Percentiles rank a stretch among this genome's conserved stretches.
Conservation (phyloP, 2,329 filamentous ascomycete genomes). For the Xylariaceae sp. region DNA sequence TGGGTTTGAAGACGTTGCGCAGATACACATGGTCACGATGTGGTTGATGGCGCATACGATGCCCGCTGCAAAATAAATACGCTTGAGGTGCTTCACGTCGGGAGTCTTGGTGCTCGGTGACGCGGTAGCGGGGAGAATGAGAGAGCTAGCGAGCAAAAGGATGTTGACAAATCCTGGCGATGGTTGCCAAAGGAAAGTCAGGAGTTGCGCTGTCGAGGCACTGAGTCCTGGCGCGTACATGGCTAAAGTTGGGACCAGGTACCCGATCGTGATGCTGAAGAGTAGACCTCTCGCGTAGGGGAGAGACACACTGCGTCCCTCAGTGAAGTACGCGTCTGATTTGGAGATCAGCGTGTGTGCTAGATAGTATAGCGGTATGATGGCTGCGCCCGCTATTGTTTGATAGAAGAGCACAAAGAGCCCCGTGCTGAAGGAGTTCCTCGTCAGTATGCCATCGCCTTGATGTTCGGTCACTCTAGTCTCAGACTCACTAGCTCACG, state of each 20-base stretch:
- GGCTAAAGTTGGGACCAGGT: slow-evolving; percentile 25
- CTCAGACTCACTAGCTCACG: slow-evolving; percentile 26
- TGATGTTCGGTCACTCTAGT: neutral
- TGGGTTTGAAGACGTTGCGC: slow-evolving; percentile 22
- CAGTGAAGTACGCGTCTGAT: slow-evolving; percentile 19
- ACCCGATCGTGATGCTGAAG: slow-evolving; percentile 23
- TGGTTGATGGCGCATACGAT: slow-evolving; percentile 23
- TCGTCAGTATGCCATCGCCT: slow-evolving; percentile 2
- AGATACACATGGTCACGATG: slow-evolving; percentile 22
- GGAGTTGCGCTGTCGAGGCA: slow-evolving; percentile 20
- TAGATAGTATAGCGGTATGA: slow-evolving; percentile 28
- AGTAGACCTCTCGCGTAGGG: slow-evolving; percentile 24
- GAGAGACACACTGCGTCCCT: slow-evolving; percentile 19
- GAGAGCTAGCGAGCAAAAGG: slow-evolving; percentile 20
- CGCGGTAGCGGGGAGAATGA: slow-evolving; percentile 8
- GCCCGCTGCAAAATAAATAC: slow-evolving; percentile 21
- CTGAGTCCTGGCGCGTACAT: slow-evolving; percentile 22
- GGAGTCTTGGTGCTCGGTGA: slow-evolving; percentile 2
- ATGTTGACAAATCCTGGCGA: slow-evolving; percentile 24
- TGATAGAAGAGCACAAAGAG: slow-evolving; percentile 28
- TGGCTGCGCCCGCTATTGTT: slow-evolving; percentile 23
- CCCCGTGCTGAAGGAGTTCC: slow-evolving; percentile 14
- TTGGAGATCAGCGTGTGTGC: slow-evolving; percentile 17
- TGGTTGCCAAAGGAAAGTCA: slow-evolving; percentile 29
- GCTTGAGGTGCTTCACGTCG: slow-evolving; percentile 28